Evolutionary conservation across 352 stramenopile species (phyloP), one percentile per base, ranked within the genome.

Genomic region (Hyaloperonospora brassicae): DNA sequence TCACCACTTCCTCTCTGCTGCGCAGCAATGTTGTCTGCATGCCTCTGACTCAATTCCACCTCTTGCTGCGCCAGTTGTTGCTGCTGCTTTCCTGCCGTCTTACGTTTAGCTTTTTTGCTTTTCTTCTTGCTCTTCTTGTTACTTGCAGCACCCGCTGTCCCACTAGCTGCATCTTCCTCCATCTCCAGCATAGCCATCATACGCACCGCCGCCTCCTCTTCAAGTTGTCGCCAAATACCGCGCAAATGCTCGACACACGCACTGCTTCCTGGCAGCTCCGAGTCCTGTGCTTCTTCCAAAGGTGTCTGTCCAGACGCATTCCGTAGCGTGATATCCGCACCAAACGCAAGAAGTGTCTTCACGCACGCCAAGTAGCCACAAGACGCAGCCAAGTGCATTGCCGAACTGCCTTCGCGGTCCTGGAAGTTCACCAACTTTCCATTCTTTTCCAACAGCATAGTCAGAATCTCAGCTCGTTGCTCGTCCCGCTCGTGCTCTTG

Each of bases 161-260:
- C 57, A 11, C 61, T 66, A n/a, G 39, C 36, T 2, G 55, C 46
- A n/a, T 68, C 64, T 46, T 87, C 79, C 47, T 93, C 82, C 70
- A 90, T 83, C 61, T 93, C 79, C 1, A 93, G 62, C 82, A 93
- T 93, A 6, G 72, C 68, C 65, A 89, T 81, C 82, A 90, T 93
- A 1, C 80, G 72, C 13, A 73, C 69, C 0, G 80, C 75, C 1
- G 80, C 82, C 55, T 93, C 79, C 50, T 93, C 79, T 61, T 93
- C 82, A 12, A 93, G 54, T 12, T 72, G 62, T 14, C 72, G 70
- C 82, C 82, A 93, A 24, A 87, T 80, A 10, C 54, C 59, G 13
- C 72, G 75, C 42, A 93, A 41, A 22, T 84, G 68, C 7, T 71
- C 64, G 2, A 90, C 72, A 53, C 82, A 93, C 27, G 62, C 47